Evolutionary conservation across 768 basidiomycete species (phyloP), one percentile per base, ranked within the genome.

Genomic region (Suillus brevipes): DNA sequence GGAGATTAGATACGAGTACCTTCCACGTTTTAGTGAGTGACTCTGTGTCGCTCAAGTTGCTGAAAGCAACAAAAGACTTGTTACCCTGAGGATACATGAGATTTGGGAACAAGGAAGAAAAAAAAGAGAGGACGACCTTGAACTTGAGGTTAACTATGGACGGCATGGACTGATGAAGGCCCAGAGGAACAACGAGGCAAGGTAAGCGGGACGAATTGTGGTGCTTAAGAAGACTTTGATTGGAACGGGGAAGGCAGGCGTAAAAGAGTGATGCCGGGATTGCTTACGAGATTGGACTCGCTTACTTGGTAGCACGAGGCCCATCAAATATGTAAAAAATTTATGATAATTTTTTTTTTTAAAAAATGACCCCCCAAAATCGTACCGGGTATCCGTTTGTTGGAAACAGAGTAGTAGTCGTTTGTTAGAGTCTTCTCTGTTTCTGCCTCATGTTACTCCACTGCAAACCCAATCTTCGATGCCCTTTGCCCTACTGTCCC

Each of bases 31-130:
- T 91, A 60, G 93, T 92, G 75, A 95, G 81, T 64, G 91, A 85
- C 75, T 95, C 93, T 61, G 86, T 82, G 80, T 95, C 93, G 80
- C 85, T 80, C 79, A 95, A 85, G 80, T 94, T 92, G 77, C 90
- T 91, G 81, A 95, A 95, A 66, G 93, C 92, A 78, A 94, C 91
- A 77, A 95, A 95, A 76, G 93, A 94, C 83, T 94, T 95, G 87
- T 95, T 95, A 79, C 93, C 92, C 34, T 31, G 31, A 31, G 31
- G 3, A 31, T 28, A 28, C 1, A 28, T 28, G 3, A 28, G 28
- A 1, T 28, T 28, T 28, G 28, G 3, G 28, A 28, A 28, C 28
- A 28, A 28, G 2, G 3, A 28, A 28, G 28, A 28, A 4, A 31
- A 36, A 47, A 56, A 45, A 40, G 56, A 59, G 64, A 57, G 61